Conservation (phyloP, 108 stramenopile species). For the Aureococcus anophagefferens region DNA sequence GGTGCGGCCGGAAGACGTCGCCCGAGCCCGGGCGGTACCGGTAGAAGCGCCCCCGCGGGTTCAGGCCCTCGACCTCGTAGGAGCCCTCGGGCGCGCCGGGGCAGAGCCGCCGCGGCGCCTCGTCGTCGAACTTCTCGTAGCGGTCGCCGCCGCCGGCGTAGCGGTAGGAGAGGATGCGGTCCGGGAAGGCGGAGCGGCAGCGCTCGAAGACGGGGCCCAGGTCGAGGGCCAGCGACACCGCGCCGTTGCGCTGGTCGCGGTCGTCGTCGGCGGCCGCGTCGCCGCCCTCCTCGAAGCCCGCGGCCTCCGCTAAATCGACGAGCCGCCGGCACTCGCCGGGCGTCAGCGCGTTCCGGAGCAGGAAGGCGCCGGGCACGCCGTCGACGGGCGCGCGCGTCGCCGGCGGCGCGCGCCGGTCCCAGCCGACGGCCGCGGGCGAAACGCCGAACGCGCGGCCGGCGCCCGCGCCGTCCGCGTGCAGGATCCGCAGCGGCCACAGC, state of each 20-base stretch:
- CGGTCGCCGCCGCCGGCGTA: not conserved
- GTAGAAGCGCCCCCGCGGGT: not conserved
- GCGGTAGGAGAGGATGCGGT: not conserved
- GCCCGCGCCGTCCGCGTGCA: too few relatives aligned
- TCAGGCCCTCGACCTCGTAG: not conserved
- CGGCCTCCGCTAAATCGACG: not conserved
- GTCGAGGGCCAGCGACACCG: not conserved
- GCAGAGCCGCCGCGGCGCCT: not conserved
- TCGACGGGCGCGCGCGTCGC: not conserved
- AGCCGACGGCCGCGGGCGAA: too few relatives aligned
- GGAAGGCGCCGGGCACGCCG: constrained; percentile 3
- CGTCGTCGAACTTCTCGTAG: too few relatives aligned
- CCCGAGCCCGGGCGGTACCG: not conserved
- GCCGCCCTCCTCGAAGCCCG: constrained; percentile 1
- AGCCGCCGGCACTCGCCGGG: not conserved
- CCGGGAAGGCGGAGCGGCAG: not conserved
- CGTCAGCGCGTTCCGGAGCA: not conserved
- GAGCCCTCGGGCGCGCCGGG: not conserved
- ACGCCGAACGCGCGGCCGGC: too few relatives aligned
- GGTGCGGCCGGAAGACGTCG: not conserved
- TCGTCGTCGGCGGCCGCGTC: not conserved
- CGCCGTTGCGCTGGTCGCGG: not conserved
- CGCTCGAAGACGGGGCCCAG: not conserved
- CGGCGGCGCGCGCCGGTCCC: not conserved
- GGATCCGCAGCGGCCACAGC: too few relatives aligned